Evolutionary conservation across 768 basidiomycete species (phyloP), one percentile per base, ranked within the genome.

Genomic region (Mycena olivaceomarginata): DNA sequence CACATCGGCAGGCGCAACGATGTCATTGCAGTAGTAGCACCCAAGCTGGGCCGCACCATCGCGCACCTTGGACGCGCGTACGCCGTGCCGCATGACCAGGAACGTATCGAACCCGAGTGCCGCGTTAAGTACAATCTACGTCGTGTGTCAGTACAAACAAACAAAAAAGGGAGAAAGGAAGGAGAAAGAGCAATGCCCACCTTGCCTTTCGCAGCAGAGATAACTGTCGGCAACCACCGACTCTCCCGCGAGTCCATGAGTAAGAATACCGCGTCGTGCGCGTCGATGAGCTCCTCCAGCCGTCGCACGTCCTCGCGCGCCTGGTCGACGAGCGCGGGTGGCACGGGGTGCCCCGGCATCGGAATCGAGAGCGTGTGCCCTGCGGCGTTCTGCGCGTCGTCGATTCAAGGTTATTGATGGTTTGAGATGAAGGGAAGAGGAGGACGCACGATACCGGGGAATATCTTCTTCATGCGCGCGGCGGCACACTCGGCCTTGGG

Each of bases 231-330:
- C 66, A 99, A 86, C 98, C 98, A 99, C 60, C 98, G 87, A 80
- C 96, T 97, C 85, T 99, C 98, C 46, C 98, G 89, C n/a, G 97
- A 99, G 83, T 99, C 98, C 98, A 99, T 99, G 31, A 99, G 89
- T 43, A 99, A 88, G 85, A 97, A 99, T 4, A 99, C 89, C 0
- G 90, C 98, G 82, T 99, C 98, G 82, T 99, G 98, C 20, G 89
- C 88, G 41, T 95, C 93, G 72, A 99, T 90, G 18, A 99, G 90
- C 37, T 89, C 83, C 81, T 98, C 97, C 11, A 99, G 90, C 80
- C 89, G 87, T 43, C 86, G 85, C 0, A 99, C 93, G 78, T 97
- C 94, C n/a, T 88, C 88, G 82, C 91, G 90, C 0, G 91, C 88
- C 80, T 93, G 91, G 3, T 89, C 89, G 6, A 93, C 83, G 0